Evolutionary conservation across 306 rosid genomes (phyloP).

Genomic region (Vicia sativa): DNA sequence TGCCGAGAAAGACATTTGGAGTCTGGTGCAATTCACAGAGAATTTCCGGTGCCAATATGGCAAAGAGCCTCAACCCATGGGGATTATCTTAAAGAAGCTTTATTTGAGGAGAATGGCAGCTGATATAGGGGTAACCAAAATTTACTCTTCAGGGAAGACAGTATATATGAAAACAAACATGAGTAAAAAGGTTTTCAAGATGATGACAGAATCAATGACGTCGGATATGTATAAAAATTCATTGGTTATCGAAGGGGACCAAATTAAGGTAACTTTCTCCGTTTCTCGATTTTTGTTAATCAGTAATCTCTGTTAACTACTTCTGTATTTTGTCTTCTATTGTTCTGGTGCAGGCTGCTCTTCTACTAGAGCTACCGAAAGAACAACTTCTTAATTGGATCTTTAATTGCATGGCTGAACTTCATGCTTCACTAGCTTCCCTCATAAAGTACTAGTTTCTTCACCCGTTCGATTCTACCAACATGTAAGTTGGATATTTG

Average conservation of each 20-base stretch:
- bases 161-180: conserved; percentile 79
- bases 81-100: conserved; percentile 75
- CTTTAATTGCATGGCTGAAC: conserved; percentile 89
- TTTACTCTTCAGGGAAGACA: conserved; percentile 72
- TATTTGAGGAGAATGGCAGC: conserved; percentile 97
- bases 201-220: conserved; percentile 74
- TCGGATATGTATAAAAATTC: conserved; percentile 71
- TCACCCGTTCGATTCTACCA: conserved; percentile 27
- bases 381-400: conserved; percentile 93
- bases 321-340: conserved; percentile 26
- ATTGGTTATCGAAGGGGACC: conserved; percentile 71
- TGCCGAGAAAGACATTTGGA: conserved; percentile 83
- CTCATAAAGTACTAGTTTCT: conserved; percentile 69
- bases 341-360: conserved; percentile 73
- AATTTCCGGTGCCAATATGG: conserved; percentile 83
- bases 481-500: conserved; percentile 28
- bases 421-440: conserved; percentile 88
- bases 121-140: conserved; percentile 76
- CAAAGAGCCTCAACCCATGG: conserved; percentile 91
- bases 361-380: conserved; percentile 91
- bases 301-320: conserved; percentile 14
- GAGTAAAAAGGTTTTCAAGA: conserved; percentile 69
- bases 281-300: conserved; percentile 20
- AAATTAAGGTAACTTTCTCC: conserved; percentile 67
- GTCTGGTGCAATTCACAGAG: conserved; percentile 88